These are phyloP conservation scores for Dryas alaskensis DNA, from an alignment of 306 rosid genomes.

Conservation along the genomic window DNA sequence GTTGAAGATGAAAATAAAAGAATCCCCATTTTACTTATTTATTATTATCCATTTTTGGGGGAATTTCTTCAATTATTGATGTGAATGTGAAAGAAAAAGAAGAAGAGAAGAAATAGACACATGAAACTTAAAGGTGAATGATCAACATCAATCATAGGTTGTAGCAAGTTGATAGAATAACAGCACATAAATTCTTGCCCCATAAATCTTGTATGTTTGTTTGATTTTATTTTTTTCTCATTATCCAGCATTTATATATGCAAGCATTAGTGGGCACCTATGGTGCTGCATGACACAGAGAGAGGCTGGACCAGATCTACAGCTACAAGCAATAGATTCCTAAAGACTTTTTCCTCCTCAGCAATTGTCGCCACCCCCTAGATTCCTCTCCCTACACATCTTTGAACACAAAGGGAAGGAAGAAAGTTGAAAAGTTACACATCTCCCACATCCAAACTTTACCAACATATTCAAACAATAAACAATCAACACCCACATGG, in stretches of 20 bases:
- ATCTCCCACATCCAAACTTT: conserved; percentile 20
- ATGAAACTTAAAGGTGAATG: background rate
- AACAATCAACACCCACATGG: conserved; percentile 27
- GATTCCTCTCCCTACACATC: conserved; percentile 37
- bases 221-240: background rate
- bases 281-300: conserved; percentile 1
- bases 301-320: conserved; percentile 46
- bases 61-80: background rate
- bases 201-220: background rate
- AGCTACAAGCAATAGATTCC: conserved; percentile 34
- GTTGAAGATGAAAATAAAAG: background rate
- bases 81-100: background rate
- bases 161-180: too few relatives aligned
- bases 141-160: background rate
- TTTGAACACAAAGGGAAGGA: conserved; percentile 14
- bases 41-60: background rate
- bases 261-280: background rate
- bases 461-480: conserved; percentile 8
- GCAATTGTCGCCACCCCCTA: conserved; percentile 25
- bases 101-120: background rate
- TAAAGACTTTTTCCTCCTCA: conserved; percentile 30
- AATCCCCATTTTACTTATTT: background rate
- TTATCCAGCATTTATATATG: background rate
- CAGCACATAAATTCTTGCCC: background rate
- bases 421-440: conserved; percentile 11